Evolutionary conservation across 1,284 basidiomycete genomes (phyloP).

Genomic region (Cryptococcus hybrid): DNA sequence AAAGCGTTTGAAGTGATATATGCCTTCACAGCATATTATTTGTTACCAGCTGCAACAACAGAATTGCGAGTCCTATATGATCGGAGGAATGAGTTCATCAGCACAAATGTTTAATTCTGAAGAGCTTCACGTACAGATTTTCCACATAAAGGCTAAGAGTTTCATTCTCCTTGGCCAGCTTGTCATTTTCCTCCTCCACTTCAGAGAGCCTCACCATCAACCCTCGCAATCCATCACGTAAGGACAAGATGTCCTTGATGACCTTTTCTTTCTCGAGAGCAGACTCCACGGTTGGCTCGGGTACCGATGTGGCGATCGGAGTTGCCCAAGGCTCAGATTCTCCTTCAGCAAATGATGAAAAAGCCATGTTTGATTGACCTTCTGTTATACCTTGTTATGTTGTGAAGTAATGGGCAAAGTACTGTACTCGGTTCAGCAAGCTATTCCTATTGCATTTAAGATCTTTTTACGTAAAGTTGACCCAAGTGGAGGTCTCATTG

Average conservation of each 20-base stretch:
- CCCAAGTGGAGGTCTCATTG: conserved; percentile 1
- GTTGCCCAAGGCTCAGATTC: conserved; percentile 8
- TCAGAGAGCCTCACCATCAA: conserved; percentile 39
- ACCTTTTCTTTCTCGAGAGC: conserved; percentile 41
- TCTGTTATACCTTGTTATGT: not conserved
- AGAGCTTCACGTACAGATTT: conserved; percentile 38
- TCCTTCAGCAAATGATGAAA: conserved; percentile 1
- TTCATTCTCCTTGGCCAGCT: conserved; percentile 44
- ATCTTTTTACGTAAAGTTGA: conserved; percentile 2
- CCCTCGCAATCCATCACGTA: conserved; percentile 43
- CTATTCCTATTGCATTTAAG: too few relatives aligned
- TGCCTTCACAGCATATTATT: conserved; percentile 8
- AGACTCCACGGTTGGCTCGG: conserved; percentile 33
- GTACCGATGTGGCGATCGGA: not conserved
- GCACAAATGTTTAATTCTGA: too few relatives aligned
- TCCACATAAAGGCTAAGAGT: conserved; percentile 48
- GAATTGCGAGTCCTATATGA: conserved; percentile 45
- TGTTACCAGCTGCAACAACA: conserved; percentile 44
- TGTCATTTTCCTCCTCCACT: conserved; percentile 45
- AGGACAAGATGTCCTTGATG: conserved; percentile 42
- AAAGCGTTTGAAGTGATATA: too few relatives aligned
- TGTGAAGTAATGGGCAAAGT: not conserved
- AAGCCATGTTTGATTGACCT: conserved; percentile 6
- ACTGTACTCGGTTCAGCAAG: not conserved
- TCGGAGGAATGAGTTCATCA: not conserved